Conservation (phyloP, 2,329 filamentous ascomycete species). For the Cryphonectria naterciae region DNA sequence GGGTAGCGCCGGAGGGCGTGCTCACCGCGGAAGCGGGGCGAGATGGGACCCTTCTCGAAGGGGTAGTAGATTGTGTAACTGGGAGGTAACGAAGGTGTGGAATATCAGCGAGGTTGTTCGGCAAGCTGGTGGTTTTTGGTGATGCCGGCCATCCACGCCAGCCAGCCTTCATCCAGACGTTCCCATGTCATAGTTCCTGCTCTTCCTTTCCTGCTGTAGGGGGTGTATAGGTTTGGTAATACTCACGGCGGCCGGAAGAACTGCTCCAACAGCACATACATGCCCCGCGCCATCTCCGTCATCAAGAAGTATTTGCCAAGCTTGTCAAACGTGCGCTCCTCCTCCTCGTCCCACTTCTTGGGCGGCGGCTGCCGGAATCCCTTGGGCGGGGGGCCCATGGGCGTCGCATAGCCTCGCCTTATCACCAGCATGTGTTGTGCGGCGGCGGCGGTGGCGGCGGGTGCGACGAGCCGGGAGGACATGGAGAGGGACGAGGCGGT, state of each 20-base stretch:
- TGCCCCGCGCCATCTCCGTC: conserved; percentile 93
- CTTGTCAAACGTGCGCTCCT: conserved; percentile 78
- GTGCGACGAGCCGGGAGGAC: conserved; percentile 18
- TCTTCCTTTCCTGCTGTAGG: too few relatives aligned
- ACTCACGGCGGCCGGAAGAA: conserved; percentile 98
- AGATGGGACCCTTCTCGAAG: conserved; percentile 98
- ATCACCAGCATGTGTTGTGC: conserved; percentile 6
- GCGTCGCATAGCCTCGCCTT: conserved; percentile 61
- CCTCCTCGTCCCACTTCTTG: conserved; percentile 78
- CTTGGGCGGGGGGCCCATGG: conserved; percentile 75
- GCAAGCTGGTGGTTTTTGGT: neutral
- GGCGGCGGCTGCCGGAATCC: conserved; percentile 78
- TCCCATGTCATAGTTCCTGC: neutral
- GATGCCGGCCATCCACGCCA: neutral
- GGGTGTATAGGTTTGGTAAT: neutral
- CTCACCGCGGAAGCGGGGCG: conserved; percentile 95
- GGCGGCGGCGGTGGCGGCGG: neutral
- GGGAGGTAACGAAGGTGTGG: conserved; percentile 24
- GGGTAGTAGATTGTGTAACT: conserved; percentile 99
- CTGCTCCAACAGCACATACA: conserved; percentile 97
- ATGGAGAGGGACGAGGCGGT: conserved; percentile 8
- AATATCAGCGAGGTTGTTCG: neutral
- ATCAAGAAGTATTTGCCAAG: conserved; percentile 93
- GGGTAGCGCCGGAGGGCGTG: conserved; percentile 96
- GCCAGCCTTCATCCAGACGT: neutral